Conservation (phyloP, 192 early-diverging fungal species). For the Mortierella alpina region DNA sequence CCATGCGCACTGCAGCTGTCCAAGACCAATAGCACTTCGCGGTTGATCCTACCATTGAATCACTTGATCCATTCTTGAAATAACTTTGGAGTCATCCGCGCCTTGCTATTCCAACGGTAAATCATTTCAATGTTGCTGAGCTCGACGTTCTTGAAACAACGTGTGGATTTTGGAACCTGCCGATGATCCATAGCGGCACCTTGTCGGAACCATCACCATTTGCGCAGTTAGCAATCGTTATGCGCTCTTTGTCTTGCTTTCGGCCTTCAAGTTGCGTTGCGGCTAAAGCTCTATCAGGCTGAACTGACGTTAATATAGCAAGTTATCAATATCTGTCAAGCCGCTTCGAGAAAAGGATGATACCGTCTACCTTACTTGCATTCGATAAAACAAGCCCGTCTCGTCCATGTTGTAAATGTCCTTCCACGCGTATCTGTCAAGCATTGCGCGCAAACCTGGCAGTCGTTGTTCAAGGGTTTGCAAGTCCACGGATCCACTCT, state of each 20-base stretch:
- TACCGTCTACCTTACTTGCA: background rate
- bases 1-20: background rate
- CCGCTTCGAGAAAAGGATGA: background rate
- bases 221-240: too few species aligned
- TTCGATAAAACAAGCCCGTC: conserved; percentile 6
- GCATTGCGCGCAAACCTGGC: background rate
- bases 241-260: too few species aligned
- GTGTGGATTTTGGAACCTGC: too few species aligned
- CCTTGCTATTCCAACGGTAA: too few species aligned
- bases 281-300: background rate
- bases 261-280: background rate
- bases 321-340: background rate
- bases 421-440: conserved; percentile 6
- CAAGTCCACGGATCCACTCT: background rate
- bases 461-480: background rate
- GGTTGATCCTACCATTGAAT: background rate
- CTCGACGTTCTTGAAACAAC: too few species aligned
- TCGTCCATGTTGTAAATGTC: conserved; percentile 19
- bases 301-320: background rate
- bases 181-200: too few species aligned
- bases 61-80: too few species aligned
- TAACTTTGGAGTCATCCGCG: too few species aligned
- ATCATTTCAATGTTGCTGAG: too few species aligned
- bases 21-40: background rate
- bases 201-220: too few species aligned